phyloP scores from a whole-genome alignment of 2,329 filamentous ascomycete genomes.

The Aspergillus piperis region DNA sequence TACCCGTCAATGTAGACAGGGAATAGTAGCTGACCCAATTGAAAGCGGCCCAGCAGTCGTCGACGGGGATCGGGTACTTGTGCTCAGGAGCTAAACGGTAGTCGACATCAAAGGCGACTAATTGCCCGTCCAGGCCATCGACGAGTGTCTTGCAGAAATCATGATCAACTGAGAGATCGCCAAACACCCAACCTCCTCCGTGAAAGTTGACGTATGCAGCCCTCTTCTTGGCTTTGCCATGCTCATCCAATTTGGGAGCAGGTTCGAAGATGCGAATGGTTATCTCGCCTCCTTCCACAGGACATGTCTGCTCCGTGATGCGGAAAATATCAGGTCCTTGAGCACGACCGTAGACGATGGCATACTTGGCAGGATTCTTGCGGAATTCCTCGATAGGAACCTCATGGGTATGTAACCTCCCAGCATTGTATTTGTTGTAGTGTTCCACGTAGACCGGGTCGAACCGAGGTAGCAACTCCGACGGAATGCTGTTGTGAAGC shows the following conservation, averaged over 20 bases:
- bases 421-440: slow-evolving; percentile 46
- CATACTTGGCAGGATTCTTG: slow-evolving; percentile 42
- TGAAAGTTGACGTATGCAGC: slow-evolving; percentile 47
- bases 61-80: slow-evolving; percentile 39
- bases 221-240: slow-evolving; percentile 33
- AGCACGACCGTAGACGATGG: slow-evolving; percentile 42
- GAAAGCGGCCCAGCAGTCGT: slow-evolving; percentile 45
- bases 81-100: slow-evolving; percentile 46
- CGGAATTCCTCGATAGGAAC: slow-evolving; percentile 43
- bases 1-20: background rate
- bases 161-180: slow-evolving; percentile 40
- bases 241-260: slow-evolving; percentile 24
- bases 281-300: slow-evolving; percentile 43
- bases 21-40: slow-evolving; percentile 35
- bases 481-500: slow-evolving; percentile 46
- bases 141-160: slow-evolving; percentile 46
- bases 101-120: slow-evolving; percentile 49
- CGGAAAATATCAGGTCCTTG: slow-evolving; percentile 38
- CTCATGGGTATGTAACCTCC: slow-evolving; percentile 46
- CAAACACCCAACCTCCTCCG: slow-evolving; percentile 49
- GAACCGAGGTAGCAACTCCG: slow-evolving; percentile 38
- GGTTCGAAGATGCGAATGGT: slow-evolving; percentile 45
- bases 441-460: slow-evolving; percentile 46
- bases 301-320: slow-evolving; percentile 44
- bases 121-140: slow-evolving; percentile 37